phyloP scores from a whole-genome alignment of 2,329 filamentous ascomycete genomes.

The Curvularia spicifera region DNA sequence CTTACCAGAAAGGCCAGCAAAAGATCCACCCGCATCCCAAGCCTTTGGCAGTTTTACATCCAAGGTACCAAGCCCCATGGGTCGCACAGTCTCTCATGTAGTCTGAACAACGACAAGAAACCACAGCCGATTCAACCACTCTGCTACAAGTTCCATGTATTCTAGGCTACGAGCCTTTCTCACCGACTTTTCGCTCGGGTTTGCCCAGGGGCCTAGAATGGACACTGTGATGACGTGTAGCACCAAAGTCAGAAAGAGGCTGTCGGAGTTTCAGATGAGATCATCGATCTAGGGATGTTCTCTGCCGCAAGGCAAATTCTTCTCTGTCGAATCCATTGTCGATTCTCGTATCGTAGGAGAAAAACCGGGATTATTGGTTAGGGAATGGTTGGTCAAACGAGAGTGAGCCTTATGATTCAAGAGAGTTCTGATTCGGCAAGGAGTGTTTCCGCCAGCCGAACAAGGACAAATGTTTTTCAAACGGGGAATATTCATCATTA shows the following conservation, averaged over 20 bases:
- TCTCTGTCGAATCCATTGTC: constrained; percentile 52
- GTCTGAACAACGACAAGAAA: constrained; percentile 47
- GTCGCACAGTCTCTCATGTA: background rate
- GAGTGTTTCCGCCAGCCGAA: constrained; percentile 37
- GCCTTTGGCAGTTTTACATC: background rate
- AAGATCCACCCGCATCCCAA: background rate
- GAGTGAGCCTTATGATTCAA: constrained; percentile 49
- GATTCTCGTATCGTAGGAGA: constrained; percentile 47
- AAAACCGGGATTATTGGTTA: constrained; percentile 4
- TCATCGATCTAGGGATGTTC: constrained; percentile 58
- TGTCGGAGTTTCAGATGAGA: constrained; percentile 61
- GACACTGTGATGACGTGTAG: constrained; percentile 46
- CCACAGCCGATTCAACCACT: constrained; percentile 52
- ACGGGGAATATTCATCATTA: too few species aligned
- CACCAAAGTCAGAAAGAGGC: constrained; percentile 58
- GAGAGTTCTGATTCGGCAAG: constrained; percentile 37
- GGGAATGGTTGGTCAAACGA: constrained; percentile 45
- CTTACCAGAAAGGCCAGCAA: background rate
- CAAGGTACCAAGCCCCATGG: background rate
- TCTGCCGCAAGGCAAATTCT: too few species aligned
- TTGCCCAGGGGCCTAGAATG: background rate
- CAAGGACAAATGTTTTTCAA: background rate
- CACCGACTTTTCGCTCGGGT: background rate
- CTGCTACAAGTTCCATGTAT: constrained; percentile 47
- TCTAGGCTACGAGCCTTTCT: constrained; percentile 43